Base-by-base conservation (phyloP, 1,284 basidiomycete genomes). In the Ustilago nuda region DNA sequence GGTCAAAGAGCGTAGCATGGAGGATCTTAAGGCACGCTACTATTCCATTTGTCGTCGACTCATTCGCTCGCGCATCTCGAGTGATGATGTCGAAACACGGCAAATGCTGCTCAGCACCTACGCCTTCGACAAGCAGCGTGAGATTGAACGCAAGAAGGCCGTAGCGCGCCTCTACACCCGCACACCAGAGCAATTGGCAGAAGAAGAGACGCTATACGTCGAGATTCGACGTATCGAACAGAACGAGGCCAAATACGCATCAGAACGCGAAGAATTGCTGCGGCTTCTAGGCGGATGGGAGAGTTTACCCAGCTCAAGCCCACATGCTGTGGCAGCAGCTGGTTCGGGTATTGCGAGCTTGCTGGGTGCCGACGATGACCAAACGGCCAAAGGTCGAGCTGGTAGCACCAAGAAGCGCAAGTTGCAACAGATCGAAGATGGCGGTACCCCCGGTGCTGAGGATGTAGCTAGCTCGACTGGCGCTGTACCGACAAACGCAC, bases 11-110 rank as follows among this genome's bases (percentile, higher is more conserved):
- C 50, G 78, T 12, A 66, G 61, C 35, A 75, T 78, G 66, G 84
- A 97, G 93, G 95, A 98, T 72, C 87, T 99, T 81, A 98, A 99
- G 88, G 93, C 94, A 72, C 89, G 97, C 39, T 99, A 99, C 85
- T 98, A 93, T 84, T 92, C 93, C 59, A 92, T 97, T 27, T 97
- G 94, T 84, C 90, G 96, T 37, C 92, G 93, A 65, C 89, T 99
- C 27, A 89, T 98, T 39, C 89, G 94, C 52, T 93, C 91, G 69
- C 89, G 94, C 46, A 85, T 85, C 62, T 80, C 79, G 33, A 79
- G 76, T 37, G 84, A 84, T 45, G 82, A 84, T 68, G 67, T 73
- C 33, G 79, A 72, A 30, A 57, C 81, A 48, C 71, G 84, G 8
- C 81, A 84, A 56, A 66, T 77, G 19, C 79, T 85, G 2, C 68